These are phyloP conservation scores for Myriosclerotinia scirpicola DNA, from an alignment of 2,329 filamentous ascomycete genomes.

Conservation along the genomic window DNA sequence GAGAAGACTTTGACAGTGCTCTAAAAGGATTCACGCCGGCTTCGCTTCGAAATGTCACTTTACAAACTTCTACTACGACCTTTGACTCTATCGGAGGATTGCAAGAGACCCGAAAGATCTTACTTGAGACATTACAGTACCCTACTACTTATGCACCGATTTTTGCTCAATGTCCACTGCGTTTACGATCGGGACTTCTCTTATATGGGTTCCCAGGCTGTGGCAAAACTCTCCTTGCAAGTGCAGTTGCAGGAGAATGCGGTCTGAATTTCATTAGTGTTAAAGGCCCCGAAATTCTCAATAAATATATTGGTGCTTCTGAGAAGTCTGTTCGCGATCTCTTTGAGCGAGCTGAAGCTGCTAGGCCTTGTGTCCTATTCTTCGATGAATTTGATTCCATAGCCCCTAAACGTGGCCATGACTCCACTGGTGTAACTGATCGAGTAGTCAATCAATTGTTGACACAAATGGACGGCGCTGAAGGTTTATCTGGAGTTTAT, in stretches of 20 bases:
- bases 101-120: conserved; percentile 79
- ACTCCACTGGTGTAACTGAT: conserved; percentile 97
- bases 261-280: conserved; percentile 98
- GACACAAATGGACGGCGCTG: conserved; percentile 98
- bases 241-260: conserved; percentile 95
- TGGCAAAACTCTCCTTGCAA: conserved; percentile 93
- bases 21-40: conserved; percentile 92
- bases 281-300: conserved; percentile 96
- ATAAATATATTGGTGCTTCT: conserved; percentile 98
- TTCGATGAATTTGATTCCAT: conserved; percentile 99
- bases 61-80: conserved; percentile 89
- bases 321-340: conserved; percentile 95
- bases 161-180: conserved; percentile 90
- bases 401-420: conserved; percentile 93
- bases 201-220: conserved; percentile 95
- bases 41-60: conserved; percentile 87
- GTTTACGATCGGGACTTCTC: conserved; percentile 88
- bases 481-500: conserved; percentile 92
- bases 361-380: conserved; percentile 90
- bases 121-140: conserved; percentile 93
- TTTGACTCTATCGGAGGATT: conserved; percentile 92
- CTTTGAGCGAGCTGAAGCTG: conserved; percentile 88
- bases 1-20: conserved; percentile 78
- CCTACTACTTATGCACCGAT: conserved; percentile 98
- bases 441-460: conserved; percentile 97